Conservation (phyloP, 164 flowering plant genomes). For the Sedum album region DNA sequence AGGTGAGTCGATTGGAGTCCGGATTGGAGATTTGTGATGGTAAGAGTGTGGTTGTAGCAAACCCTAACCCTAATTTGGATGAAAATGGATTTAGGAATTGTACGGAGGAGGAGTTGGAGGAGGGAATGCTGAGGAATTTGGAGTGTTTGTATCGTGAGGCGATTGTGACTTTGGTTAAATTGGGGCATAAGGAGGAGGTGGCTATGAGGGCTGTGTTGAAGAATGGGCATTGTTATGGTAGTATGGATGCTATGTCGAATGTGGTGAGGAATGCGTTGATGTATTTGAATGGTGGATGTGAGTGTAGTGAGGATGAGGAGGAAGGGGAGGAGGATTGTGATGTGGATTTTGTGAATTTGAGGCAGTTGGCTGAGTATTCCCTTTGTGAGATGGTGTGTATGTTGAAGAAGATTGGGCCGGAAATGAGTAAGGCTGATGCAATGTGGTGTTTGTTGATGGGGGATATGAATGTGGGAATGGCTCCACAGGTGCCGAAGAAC, state of each 20-base stretch:
- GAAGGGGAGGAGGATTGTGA: constrained; percentile 41
- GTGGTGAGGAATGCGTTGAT: constrained; percentile 64
- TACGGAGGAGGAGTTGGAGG: constrained; percentile 78
- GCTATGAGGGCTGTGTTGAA: constrained; percentile 55
- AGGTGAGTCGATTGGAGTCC: not conserved
- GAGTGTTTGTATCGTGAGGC: constrained; percentile 69
- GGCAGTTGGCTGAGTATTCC: constrained; percentile 78
- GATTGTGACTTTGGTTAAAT: constrained; percentile 39
- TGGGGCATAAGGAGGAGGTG: constrained; percentile 69
- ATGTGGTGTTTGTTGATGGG: constrained; percentile 94
- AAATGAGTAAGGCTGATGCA: constrained; percentile 83
- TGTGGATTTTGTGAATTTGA: constrained; percentile 33
- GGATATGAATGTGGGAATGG: constrained; percentile 86
- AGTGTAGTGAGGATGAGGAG: constrained; percentile 18
- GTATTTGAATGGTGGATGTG: constrained; percentile 39
- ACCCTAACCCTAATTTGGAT: constrained; percentile 15
- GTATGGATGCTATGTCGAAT: constrained; percentile 70
- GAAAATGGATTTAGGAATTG: constrained; percentile 79
- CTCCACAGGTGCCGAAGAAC: constrained; percentile 58
- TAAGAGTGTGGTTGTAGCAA: constrained; percentile 1
- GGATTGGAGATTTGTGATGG: not conserved
- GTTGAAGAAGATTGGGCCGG: constrained; percentile 72
- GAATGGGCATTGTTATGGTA: constrained; percentile 91
- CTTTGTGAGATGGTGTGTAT: constrained; percentile 69
- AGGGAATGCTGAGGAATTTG: constrained; percentile 45